These are phyloP conservation scores for Coccomyxa subellipsoidea DNA, from an alignment of 163 green algal genomes.

Conservation along the genomic window DNA sequence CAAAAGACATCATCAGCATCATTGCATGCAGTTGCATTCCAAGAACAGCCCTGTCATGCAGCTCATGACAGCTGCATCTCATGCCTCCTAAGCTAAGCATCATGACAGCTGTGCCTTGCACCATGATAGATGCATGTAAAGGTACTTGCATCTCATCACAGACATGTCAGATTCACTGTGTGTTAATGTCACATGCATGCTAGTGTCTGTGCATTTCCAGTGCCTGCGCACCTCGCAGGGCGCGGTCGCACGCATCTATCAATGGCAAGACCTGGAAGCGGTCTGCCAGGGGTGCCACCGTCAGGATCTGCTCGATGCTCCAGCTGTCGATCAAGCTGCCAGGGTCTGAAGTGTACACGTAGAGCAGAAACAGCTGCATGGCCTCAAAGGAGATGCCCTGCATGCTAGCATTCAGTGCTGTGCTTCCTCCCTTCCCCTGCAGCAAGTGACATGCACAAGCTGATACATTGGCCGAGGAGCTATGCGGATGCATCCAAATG, in stretches of 20 bases:
- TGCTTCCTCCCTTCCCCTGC: not conserved
- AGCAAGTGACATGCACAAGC: not conserved
- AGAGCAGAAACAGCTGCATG: not conserved
- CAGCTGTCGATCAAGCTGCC: not conserved
- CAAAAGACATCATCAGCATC: not conserved
- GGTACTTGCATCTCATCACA: too few species aligned
- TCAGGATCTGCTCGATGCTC: not conserved
- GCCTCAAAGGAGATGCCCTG: not conserved
- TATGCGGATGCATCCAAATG: too few species aligned
- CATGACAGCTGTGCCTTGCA: too few species aligned
- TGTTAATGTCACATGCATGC: too few species aligned
- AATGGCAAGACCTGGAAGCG: not conserved
- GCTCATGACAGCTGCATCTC: too few species aligned
- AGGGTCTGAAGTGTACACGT: not conserved
- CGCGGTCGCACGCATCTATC: not conserved
- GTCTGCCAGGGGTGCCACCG: not conserved
- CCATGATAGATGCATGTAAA: too few species aligned
- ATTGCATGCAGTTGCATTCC: too few species aligned
- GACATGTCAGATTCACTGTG: too few species aligned
- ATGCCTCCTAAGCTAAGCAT: too few species aligned
- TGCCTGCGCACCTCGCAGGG: not conserved
- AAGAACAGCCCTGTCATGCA: not conserved
- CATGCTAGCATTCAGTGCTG: not conserved
- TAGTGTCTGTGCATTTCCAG: not conserved
- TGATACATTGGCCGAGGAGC: too few species aligned